phyloP scores from a whole-genome alignment of 495 filamentous ascomycete species.

The Penicillium maclennaniae region DNA sequence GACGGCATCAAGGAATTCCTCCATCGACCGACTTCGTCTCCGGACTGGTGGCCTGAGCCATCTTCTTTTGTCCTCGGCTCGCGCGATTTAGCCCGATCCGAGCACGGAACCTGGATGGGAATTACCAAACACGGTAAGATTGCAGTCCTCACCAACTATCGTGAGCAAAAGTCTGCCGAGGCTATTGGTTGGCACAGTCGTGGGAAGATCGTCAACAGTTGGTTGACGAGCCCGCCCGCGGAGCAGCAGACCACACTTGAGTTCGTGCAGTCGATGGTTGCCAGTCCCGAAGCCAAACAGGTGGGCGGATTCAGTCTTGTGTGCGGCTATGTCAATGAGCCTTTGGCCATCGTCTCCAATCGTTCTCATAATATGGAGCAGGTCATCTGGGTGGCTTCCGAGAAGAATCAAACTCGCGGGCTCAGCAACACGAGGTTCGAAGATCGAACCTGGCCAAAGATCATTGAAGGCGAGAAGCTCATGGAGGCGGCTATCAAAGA shows the following conservation, averaged over 20 bases:
- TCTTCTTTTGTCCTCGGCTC: conserved; percentile 60
- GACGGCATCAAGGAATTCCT: conserved; percentile 67
- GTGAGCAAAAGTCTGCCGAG: conserved; percentile 54
- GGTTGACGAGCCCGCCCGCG: conserved; percentile 53
- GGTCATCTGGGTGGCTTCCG: conserved; percentile 62
- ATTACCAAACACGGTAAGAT: conserved; percentile 80
- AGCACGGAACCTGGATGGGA: conserved; percentile 89
- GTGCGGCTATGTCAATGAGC: conserved; percentile 75
- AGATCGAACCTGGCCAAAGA: conserved; percentile 79
- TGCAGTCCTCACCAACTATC: conserved; percentile 92
- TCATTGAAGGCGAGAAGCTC: conserved; percentile 54
- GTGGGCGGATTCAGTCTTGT: conserved; percentile 93
- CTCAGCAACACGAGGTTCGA: conserved; percentile 82
- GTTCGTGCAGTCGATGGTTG: conserved; percentile 68
- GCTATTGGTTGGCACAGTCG: conserved; percentile 63
- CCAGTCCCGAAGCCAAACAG: conserved; percentile 41
- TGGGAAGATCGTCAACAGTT: conserved; percentile 83
- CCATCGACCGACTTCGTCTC: conserved; percentile 75
- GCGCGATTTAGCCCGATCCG: conserved; percentile 61
- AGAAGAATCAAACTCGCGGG: conserved; percentile 63
- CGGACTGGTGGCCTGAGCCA: conserved; percentile 75
- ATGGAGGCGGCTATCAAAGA: conserved; percentile 43
- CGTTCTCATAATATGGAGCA: conserved; percentile 58
- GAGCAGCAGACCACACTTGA: conserved; percentile 43
- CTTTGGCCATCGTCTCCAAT: conserved; percentile 85